These are phyloP conservation scores for Neohortaea acidophila DNA, from an alignment of 495 filamentous ascomycete genomes.

Conservation along the genomic window DNA sequence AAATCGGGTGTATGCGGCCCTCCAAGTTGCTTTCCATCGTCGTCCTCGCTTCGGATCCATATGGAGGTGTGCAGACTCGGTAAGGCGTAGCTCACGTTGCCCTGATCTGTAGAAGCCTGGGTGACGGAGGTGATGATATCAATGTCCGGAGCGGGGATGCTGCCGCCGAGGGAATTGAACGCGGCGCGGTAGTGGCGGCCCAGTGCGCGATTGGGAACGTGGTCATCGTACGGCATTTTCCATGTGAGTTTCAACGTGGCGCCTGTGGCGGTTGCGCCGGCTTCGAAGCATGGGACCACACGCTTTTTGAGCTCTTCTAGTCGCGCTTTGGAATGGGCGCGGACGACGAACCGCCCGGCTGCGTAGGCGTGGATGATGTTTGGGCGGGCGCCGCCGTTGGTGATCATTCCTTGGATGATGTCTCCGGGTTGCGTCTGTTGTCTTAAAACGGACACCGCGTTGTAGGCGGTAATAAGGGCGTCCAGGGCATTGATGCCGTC, in stretches of 20 bases:
- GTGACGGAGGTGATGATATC: constrained; percentile 35
- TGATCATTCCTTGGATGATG: constrained; percentile 43
- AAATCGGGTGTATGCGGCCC: constrained; percentile 45
- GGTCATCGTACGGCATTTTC: constrained; percentile 40
- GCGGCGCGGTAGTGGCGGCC: constrained; percentile 16
- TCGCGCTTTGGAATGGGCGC: constrained; percentile 5
- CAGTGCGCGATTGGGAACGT: constrained; percentile 44
- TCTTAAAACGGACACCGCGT: constrained; percentile 43
- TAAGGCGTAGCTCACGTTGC: constrained; percentile 48
- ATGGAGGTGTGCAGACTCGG: constrained; percentile 48
- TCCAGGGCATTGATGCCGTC: constrained; percentile 49
- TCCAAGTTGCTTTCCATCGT: constrained; percentile 12
- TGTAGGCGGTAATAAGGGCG: constrained; percentile 46
- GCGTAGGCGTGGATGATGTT: constrained; percentile 49
- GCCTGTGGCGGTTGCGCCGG: constrained; percentile 45
- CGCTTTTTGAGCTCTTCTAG: constrained; percentile 33
- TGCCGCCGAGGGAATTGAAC: constrained; percentile 24
- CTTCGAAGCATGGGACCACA: constrained; percentile 43
- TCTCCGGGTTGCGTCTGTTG: constrained; percentile 49
- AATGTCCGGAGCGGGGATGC: constrained; percentile 33
- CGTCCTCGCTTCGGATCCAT: constrained; percentile 28
- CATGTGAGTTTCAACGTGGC: constrained; percentile 35
- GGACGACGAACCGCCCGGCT: constrained; percentile 15
- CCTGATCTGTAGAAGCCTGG: constrained; percentile 34
- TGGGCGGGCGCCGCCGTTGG: constrained; percentile 41